Base-by-base conservation (phyloP, 2,329 filamentous ascomycete genomes). In the Pestalotiopsis sp. region DNA sequence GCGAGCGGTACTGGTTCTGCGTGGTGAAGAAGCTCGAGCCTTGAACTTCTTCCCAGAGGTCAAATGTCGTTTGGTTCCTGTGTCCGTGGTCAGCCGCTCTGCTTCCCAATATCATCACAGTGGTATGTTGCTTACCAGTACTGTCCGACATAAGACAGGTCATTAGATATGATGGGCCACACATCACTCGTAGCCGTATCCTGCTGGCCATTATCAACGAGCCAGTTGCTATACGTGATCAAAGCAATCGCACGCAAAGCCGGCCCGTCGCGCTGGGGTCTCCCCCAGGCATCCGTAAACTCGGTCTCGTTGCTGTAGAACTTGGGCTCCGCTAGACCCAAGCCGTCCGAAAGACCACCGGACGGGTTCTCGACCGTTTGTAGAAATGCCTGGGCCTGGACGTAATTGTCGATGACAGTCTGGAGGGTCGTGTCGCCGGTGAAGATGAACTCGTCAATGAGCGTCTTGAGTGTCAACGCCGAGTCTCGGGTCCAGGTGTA, bases 31-130 rank as follows among this genome's bases (percentile, higher is more conserved):
- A 90, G 3, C 86, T 88, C 0, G 84, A 84, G 31, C 87, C 86
- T 23, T 82, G 80, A 20, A 89, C 83, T 74, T 90, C 88, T 73
- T 90, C 88, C 88, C 88, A 90, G 2, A 90, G 79, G 72, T 90
- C 88, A 71, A 86, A 90, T 3, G 84, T 85, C 3, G 85, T 85
- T 67, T 84, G 80, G 70, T 86, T 88, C 76, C 76, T 78, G 61
- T 3, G 2, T 17, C 4, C 0, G 17, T 6, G 2, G 4, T 49
- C 9, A 45, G 62, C 36, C n/a, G n/a, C 4, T 7, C 49, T 7
- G n/a, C 9, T 23, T 23, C 2, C 0, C 27, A 13, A 67, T 20
- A 17, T 6, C 14, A 73, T 12, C 4, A 9, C 13, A 2, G 36
- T 17, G 6, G 3, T 49, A 1, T 20, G 13, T 41, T 5, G 7